These are phyloP conservation scores for Suillus hirtellus DNA, from an alignment of 768 basidiomycete species.

Conservation along the genomic window DNA sequence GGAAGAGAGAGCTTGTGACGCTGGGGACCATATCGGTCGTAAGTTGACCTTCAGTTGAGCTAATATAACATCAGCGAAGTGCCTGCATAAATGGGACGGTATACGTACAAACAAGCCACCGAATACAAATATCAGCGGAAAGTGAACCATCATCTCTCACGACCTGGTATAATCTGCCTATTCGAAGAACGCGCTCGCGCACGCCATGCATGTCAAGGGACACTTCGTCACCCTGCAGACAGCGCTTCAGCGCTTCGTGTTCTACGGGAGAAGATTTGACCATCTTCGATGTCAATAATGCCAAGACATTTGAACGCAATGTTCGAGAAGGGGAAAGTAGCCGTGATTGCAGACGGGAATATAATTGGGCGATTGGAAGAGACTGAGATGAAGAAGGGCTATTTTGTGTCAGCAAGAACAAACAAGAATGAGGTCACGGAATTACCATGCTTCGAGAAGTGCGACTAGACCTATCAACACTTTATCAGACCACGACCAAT, in stretches of 20 bases:
- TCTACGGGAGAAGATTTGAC: constrained; percentile 45
- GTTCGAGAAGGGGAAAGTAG: constrained; percentile 73
- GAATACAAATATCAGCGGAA: constrained; percentile 61
- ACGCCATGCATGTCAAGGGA: constrained; percentile 77
- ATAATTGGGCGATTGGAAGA: constrained; percentile 49
- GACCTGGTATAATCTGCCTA: constrained; percentile 67
- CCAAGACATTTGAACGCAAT: constrained; percentile 64
- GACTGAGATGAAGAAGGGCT: constrained; percentile 24
- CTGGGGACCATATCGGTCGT: constrained; percentile 85
- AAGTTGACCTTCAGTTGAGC: constrained; percentile 94
- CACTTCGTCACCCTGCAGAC: constrained; percentile 80
- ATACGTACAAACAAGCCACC: constrained; percentile 72
- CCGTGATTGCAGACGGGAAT: constrained; percentile 49
- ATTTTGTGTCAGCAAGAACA: constrained; percentile 7
- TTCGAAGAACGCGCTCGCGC: constrained; percentile 79
- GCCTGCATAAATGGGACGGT: background rate
- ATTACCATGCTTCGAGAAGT: constrained; percentile 48
- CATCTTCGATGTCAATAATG: constrained; percentile 57
- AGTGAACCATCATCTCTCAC: constrained; percentile 51
- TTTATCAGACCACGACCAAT: constrained; percentile 60
- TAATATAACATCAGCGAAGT: constrained; percentile 24
- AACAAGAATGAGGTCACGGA: background rate
- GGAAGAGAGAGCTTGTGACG: constrained; percentile 62
- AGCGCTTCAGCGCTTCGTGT: constrained; percentile 59
- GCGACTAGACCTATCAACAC: constrained; percentile 56